These are phyloP conservation scores for Trypanosoma brucei DNA, from an alignment of 208 protist genomes.

Conservation along the genomic window DNA sequence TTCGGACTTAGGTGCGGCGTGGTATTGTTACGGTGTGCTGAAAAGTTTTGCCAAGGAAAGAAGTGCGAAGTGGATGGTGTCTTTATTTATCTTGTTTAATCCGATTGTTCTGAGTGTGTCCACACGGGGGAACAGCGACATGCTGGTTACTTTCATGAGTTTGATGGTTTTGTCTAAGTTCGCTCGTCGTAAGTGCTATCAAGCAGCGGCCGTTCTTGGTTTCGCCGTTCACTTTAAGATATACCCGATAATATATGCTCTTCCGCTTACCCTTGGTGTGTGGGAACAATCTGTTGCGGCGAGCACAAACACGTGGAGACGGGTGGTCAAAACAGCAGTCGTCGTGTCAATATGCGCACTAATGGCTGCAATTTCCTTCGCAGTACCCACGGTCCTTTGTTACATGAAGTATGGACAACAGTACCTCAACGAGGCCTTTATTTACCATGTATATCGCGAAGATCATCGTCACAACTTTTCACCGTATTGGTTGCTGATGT, in stretches of 20 bases:
- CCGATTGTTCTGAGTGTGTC: conserved; percentile 90
- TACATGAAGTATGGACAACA: conserved; percentile 62
- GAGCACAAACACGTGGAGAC: neutral
- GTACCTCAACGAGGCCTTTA: conserved; percentile 75
- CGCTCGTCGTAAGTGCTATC: conserved; percentile 34
- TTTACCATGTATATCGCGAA: conserved; percentile 78
- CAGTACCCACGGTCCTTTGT: conserved; percentile 46
- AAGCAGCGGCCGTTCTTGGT: conserved; percentile 59
- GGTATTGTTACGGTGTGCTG: conserved; percentile 65
- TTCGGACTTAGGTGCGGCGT: conserved; percentile 74
- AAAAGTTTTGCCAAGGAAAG: conserved; percentile 45
- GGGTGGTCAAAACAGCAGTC: conserved; percentile 5
- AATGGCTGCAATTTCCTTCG: conserved; percentile 39
- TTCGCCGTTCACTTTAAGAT: conserved; percentile 91
- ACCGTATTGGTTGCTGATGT: conserved; percentile 90
- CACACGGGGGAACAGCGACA: conserved; percentile 93
- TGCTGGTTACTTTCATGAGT: conserved; percentile 85
- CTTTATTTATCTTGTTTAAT: conserved; percentile 86
- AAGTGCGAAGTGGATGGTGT: conserved; percentile 68
- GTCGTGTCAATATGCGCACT: conserved; percentile 40
- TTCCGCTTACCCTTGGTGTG: conserved; percentile 68
- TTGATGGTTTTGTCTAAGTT: conserved; percentile 75
- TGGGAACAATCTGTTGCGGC: conserved; percentile 30
- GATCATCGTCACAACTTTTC: conserved; percentile 93
- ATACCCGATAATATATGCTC: conserved; percentile 90